Evolutionary conservation across 2,329 filamentous ascomycete genomes (phyloP), one percentile per base, ranked within the genome.

Genomic region (Phialocephala subalpina): DNA sequence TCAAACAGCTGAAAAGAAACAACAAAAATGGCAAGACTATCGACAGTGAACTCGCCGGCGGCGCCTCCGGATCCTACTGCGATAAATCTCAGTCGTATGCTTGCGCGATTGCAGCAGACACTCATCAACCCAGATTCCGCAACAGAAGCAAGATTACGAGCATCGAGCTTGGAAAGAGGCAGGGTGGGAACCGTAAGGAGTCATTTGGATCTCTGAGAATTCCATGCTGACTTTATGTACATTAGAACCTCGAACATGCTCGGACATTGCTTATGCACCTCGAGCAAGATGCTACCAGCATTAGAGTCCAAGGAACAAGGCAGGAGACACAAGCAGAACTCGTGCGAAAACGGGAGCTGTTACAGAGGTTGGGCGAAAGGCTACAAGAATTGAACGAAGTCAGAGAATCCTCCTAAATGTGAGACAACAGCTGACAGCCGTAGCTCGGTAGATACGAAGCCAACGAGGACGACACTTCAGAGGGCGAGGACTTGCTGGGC

Each of bases 191-290:
- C 84, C 69, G 85, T 88, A 81, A 67, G 62, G 27, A 55, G 40
- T n/a, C 47, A 47, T 53, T 16, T 47, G n/a, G 12, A 29, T 25
- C 7, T 38, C 14, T 38, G 40, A 14, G 49, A 36, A n/a, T 27
- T 45, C 20, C 27, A 1, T 12, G 45, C 27, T 58, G 29, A 66
- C 18, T 36, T 35, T 11, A 11, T 9, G 18, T 3, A 25, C 35
- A 3, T 2, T 68, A 92, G 87, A 94, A 93, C 73, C 82, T 95
- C 67, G 86, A 91, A 70, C 87, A 92, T 76, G 92, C 92, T 22
- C 87, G 89, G 47, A 84, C 83, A 0, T 83, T 92, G 35, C 86
- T 94, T 63, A 85, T 90, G 22, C 88, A 85, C 66, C 84, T 93
- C 49, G 92, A 94, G 76, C 90, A 92, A 72, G 87, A 91, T 71